phyloP scores from a whole-genome alignment of 352 stramenopile species.

The Globisporangium spiculum region DNA sequence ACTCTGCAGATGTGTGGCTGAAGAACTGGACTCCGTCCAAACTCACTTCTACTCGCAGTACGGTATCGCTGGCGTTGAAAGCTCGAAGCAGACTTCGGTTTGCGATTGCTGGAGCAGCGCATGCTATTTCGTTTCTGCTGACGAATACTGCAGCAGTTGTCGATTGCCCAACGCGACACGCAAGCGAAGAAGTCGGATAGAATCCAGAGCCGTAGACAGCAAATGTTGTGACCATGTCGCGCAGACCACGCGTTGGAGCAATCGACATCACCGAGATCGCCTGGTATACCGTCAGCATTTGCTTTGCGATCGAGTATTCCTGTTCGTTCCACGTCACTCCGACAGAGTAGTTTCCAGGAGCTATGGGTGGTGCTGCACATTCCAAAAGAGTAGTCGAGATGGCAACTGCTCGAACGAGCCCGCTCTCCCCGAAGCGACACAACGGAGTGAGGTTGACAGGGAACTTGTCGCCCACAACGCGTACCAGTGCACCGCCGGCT shows the following conservation, averaged over 20 bases:
- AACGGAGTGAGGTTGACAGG: constrained; percentile 13
- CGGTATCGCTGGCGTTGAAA: neutral
- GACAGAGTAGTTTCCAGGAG: constrained; percentile 30
- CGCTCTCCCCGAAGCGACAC: constrained; percentile 24
- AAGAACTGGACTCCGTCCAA: constrained; percentile 28
- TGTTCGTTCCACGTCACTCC: constrained; percentile 38
- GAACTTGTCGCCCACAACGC: constrained; percentile 21
- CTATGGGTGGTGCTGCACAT: constrained; percentile 23
- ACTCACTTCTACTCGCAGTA: constrained; percentile 24
- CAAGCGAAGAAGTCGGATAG: constrained; percentile 6
- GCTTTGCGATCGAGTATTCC: constrained; percentile 17
- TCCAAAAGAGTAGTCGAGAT: constrained; percentile 27
- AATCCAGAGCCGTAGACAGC: constrained; percentile 30
- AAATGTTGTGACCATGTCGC: constrained; percentile 16
- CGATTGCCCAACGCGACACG: constrained; percentile 29
- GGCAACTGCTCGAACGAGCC: constrained; percentile 4
- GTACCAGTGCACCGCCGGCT: constrained; percentile 15
- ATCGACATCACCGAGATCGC: constrained; percentile 23
- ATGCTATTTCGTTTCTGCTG: constrained; percentile 27
- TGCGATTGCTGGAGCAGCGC: constrained; percentile 7
- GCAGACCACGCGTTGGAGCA: constrained; percentile 20
- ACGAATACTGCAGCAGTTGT: constrained; percentile 19
- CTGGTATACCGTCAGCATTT: constrained; percentile 19
- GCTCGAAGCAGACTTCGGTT: neutral
- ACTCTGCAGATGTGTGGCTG: constrained; percentile 6